phyloP scores from a whole-genome alignment of 1,284 basidiomycete genomes.

The Moesziomyces globuligerus region DNA sequence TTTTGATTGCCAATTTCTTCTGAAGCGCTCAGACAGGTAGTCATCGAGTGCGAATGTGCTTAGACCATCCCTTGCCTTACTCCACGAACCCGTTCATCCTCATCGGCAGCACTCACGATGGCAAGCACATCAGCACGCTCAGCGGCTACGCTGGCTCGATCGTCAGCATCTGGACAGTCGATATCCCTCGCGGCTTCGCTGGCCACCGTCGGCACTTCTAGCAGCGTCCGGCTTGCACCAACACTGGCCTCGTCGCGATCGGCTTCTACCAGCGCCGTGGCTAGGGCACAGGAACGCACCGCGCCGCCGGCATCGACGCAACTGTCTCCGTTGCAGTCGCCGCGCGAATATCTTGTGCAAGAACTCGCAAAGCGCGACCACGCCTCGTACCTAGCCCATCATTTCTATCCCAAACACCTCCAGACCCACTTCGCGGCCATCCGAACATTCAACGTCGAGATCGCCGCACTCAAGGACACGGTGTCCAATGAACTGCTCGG shows the following conservation, averaged over 20 bases:
- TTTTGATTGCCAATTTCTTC: neutral
- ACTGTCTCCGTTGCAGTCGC: slow-evolving; percentile 41
- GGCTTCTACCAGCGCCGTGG: neutral
- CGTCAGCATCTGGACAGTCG: neutral
- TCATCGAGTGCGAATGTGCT: slow-evolving; percentile 11
- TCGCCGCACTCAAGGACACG: slow-evolving; percentile 58
- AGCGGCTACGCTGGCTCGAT: neutral
- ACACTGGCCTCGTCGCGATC: neutral
- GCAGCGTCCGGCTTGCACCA: neutral
- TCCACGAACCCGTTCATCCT: neutral
- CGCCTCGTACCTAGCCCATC: slow-evolving; percentile 58
- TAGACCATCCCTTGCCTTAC: slow-evolving; percentile 6
- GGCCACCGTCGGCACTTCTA: neutral
- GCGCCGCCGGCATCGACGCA: slow-evolving; percentile 33
- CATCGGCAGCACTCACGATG: neutral
- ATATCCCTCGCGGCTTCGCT: neutral
- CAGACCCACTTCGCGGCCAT: slow-evolving; percentile 63
- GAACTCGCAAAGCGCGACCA: slow-evolving; percentile 52
- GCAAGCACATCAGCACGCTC: slow-evolving; percentile 10
- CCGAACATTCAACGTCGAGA: slow-evolving; percentile 62
- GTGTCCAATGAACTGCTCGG: slow-evolving; percentile 65
- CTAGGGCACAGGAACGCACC: slow-evolving; percentile 1
- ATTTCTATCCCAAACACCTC: slow-evolving; percentile 56
- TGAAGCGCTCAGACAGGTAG: slow-evolving; percentile 3
- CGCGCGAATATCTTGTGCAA: slow-evolving; percentile 26